Conservation (phyloP, 2,329 filamentous ascomycete genomes). For the Xylogone sp. region DNA sequence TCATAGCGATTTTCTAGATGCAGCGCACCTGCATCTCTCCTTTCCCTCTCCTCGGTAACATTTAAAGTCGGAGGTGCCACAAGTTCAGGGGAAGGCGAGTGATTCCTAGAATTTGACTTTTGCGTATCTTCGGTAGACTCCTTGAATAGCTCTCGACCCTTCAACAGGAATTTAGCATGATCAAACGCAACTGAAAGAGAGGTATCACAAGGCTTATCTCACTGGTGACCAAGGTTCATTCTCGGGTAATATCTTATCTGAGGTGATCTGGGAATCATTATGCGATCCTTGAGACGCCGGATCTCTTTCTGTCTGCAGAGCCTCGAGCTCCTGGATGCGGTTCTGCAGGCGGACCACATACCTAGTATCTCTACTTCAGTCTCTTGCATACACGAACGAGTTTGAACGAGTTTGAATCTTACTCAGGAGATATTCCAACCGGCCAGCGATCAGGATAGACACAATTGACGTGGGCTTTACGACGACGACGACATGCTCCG, state of each 20-base stretch:
- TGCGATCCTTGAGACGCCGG: not conserved
- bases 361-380: too few relatives aligned
- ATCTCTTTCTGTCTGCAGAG: not conserved
- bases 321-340: not conserved
- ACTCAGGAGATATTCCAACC: not conserved
- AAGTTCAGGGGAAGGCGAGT: not conserved
- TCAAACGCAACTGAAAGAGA: too few relatives aligned
- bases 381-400: too few relatives aligned
- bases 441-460: not conserved
- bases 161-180: too few relatives aligned
- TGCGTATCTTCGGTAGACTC: too few relatives aligned
- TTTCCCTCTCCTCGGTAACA: not conserved
- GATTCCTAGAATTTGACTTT: not conserved
- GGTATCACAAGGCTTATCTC: too few relatives aligned
- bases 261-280: not conserved
- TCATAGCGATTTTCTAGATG: not conserved
- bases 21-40: not conserved
- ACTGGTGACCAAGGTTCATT: too few relatives aligned
- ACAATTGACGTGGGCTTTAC: not conserved
- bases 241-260: too few relatives aligned
- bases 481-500: not conserved
- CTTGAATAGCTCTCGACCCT: too few relatives aligned
- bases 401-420: not conserved
- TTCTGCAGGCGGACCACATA: not conserved
- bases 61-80: not conserved